Evolutionary conservation across 805 yeast species (phyloP).

Genomic region (Debaryomyces prosopidis): DNA sequence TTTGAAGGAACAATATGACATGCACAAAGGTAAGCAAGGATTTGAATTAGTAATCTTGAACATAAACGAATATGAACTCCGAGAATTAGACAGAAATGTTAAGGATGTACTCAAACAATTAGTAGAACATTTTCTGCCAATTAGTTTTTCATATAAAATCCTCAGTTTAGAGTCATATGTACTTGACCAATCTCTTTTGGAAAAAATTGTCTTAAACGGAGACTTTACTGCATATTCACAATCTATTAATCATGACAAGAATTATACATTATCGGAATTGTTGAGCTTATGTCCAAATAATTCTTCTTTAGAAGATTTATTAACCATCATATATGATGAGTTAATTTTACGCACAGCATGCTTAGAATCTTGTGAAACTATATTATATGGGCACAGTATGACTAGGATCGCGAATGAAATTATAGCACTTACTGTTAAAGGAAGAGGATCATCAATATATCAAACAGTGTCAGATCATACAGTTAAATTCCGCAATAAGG

Average conservation of each 20-base stretch:
- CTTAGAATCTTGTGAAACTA: constrained; percentile 48
- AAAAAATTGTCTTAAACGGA: constrained; percentile 31
- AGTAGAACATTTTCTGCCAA: constrained; percentile 16
- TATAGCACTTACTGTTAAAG: constrained; percentile 79
- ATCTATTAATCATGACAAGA: constrained; percentile 6
- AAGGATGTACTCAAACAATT: constrained; percentile 18
- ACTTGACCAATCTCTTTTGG: constrained; percentile 23
- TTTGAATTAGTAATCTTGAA: constrained; percentile 57
- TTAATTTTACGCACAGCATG: constrained; percentile 49
- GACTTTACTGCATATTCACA: constrained; percentile 22
- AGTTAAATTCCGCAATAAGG: constrained; percentile 23
- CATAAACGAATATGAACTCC: constrained; percentile 38
- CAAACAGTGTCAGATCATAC: constrained; percentile 47
- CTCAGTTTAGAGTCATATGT: constrained; percentile 45
- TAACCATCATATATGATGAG: constrained; percentile 46
- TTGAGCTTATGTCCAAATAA: constrained; percentile 46
- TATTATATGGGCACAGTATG: constrained; percentile 78
- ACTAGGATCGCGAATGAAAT: constrained; percentile 78
- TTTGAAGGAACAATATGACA: constrained; percentile 59
- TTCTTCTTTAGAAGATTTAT: constrained; percentile 67
- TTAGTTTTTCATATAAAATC: constrained; percentile 36
- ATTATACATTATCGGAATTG: constrained; percentile 29
- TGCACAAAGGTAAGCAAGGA: constrained; percentile 68
- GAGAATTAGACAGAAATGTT: constrained; percentile 14
- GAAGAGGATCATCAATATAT: constrained; percentile 75